Base-by-base conservation (phyloP, 176 grass and related monocot species). In the barley (Hordeum vulgare) region DNA sequence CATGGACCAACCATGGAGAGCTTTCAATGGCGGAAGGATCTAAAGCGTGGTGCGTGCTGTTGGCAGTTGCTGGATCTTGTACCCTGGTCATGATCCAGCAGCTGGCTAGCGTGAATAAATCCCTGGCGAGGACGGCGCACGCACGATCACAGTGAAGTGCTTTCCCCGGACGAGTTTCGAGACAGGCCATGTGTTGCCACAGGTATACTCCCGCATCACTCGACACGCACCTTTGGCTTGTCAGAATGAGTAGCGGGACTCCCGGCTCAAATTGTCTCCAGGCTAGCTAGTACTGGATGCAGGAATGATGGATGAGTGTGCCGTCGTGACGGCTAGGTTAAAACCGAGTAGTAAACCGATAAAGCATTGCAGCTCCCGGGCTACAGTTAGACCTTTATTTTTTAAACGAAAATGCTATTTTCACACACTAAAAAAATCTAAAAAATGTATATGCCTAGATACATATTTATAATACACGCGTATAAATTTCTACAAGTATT, bases 171-270 rank as follows among this genome's bases (percentile, higher is more conserved):
- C 70, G 56, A 62, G 44, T 28, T 39, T 40, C 37, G 13, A 79
- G 75, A 71, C 83, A 61, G n/a, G 25, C 84, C 84, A 73, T 64
- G 84, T 80, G 67, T 45, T 15, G 51, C 51, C 17, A 54, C 51
- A 54, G 51, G 51, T n/a, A n/a, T n/a, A n/a, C 51, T 54, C 51
- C 7, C 51, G 17, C 17, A 53, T 20, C 49, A 53, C 4, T 39
- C 37, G 37, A 2, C 37, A 0, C 8, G 8, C 37, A 23, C 33
- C n/a, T 62, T 64, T 47, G 40, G 51, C 21, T 29, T 53, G 66
- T 60, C 66, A 29, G 79, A 26, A 40, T 40, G 56, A 77, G 31
- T 10, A 59, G 29, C 7, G 13, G 24, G 28, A 34, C 11, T 51
- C 29, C 35, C 33, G 11, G 47, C 18, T 3, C 71, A 21, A 1